phyloP scores from a whole-genome alignment of 805 yeast genomes.

The Candida bentonensis region DNA sequence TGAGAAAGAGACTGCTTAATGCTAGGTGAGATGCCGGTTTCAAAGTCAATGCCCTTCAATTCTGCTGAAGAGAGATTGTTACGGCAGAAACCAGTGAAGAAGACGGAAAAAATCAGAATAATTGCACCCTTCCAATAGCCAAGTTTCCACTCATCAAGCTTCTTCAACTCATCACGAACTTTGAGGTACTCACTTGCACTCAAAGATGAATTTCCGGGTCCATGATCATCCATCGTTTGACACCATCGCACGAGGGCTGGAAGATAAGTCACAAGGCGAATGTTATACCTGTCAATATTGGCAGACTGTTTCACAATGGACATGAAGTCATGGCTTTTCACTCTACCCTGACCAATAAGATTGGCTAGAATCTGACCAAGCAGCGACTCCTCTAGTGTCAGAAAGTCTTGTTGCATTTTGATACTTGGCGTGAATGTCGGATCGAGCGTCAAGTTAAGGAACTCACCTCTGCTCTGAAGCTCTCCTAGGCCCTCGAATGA shows the following conservation, averaged over 20 bases:
- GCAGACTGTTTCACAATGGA: constrained; percentile 33
- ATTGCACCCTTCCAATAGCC: constrained; percentile 17
- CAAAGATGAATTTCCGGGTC: constrained; percentile 3
- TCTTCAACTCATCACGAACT: constrained; percentile 8
- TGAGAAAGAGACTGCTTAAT: constrained; percentile 2
- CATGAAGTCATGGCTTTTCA: constrained; percentile 24
- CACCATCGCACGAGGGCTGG: constrained; percentile 11
- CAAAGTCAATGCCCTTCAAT: constrained; percentile 9
- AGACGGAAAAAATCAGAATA: constrained; percentile 11
- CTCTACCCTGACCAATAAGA: constrained; percentile 26
- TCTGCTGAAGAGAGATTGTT: not conserved
- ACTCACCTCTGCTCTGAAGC: constrained; percentile 37
- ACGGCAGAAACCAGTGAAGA: constrained; percentile 8
- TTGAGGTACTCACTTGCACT: not conserved
- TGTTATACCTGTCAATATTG: constrained; percentile 43
- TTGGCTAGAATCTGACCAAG: constrained; percentile 54
- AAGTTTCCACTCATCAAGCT: constrained; percentile 14
- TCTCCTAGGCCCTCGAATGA: constrained; percentile 37
- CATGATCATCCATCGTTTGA: constrained; percentile 8
- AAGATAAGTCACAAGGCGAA: constrained; percentile 42
- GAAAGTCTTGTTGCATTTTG: constrained; percentile 45
- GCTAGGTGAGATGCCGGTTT: constrained; percentile 11
- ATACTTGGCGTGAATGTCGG: constrained; percentile 34
- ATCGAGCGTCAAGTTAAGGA: constrained; percentile 32
- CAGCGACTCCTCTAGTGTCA: constrained; percentile 54